Evolutionary conservation across 352 stramenopile species (phyloP).

Genomic region (Phytophthora melonis): DNA sequence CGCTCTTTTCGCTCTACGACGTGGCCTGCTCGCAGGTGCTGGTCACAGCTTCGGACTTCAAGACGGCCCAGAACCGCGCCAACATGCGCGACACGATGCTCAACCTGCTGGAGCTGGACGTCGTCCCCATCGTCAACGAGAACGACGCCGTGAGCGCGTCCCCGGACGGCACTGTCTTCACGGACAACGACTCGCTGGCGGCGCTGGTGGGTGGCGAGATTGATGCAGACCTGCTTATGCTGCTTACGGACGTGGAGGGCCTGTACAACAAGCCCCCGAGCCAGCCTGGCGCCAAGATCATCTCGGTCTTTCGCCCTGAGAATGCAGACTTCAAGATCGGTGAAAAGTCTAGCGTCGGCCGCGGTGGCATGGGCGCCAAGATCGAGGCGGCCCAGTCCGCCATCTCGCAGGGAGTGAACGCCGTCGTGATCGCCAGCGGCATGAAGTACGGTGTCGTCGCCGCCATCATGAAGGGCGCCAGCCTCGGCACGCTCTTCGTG

Average conservation of each 20-base stretch:
- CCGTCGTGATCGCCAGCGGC: conserved; percentile 94
- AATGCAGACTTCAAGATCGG: conserved; percentile 75
- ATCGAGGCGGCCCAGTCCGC: conserved; percentile 92
- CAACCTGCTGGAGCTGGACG: conserved; percentile 94
- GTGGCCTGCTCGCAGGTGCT: conserved; percentile 94
- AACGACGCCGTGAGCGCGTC: conserved; percentile 96
- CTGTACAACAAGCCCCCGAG: conserved; percentile 93
- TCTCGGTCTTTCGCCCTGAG: conserved; percentile 75
- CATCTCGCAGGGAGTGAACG: conserved; percentile 91
- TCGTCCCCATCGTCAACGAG: conserved; percentile 99
- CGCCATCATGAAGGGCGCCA: conserved; percentile 86
- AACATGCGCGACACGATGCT: conserved; percentile 92
- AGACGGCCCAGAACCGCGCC: conserved; percentile 83
- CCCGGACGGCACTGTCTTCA: conserved; percentile 90
- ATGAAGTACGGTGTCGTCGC: conserved; percentile 94
- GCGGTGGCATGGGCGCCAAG: conserved; percentile 96
- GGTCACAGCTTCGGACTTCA: conserved; percentile 85
- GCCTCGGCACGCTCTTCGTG: conserved; percentile 88
- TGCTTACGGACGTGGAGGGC: conserved; percentile 98
- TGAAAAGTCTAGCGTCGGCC: conserved; percentile 84
- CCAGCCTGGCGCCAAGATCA: conserved; percentile 82
- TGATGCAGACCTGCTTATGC: conserved; percentile 93
- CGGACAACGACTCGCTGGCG: conserved; percentile 96
- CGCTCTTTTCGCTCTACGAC: conserved; percentile 96
- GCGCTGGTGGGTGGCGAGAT: conserved; percentile 91